Base-by-base conservation (phyloP, 2,329 filamentous ascomycete species). In the Beauveria medogensis region DNA sequence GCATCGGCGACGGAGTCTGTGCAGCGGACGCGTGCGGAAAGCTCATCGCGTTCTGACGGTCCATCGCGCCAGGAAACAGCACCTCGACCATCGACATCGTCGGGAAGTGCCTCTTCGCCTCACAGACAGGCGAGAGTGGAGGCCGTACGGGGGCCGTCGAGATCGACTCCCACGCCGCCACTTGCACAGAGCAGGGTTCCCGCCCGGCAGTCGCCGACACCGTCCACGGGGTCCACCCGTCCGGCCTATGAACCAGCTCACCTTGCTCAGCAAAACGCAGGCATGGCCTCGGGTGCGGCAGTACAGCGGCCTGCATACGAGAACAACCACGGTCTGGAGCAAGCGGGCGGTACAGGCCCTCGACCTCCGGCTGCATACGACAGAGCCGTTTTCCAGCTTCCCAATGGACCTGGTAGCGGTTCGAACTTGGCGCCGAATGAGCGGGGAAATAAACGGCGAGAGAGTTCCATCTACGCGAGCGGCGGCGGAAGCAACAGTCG, bases 381-480 rank as follows among this genome's bases (percentile, higher is more conserved):
- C 57, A 69, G 74, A 51, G 72, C 73, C 5, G 63, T 70, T 9
- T 74, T 73, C 28, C 73, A 75, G 44, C 63, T 62, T 4, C 64
- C 59, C 58, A 64, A 61, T 18, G 68, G 70, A 20, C 66, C 26
- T 60, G 55, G 51, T 24, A 54, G 57, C 43, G 67, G 59, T 59
- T 64, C 62, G 14, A 62, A 55, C 24, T 64, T 65, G 28, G 62
- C 63, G 24, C 62, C 67, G 18, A 67, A 71, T 62, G 78, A 81
- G 53, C 67, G 67, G 41, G 64, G 65, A 24, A 67, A 66, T 63
- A 81, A 78, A 68, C 77, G 83, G 54, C 79, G 85, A 55, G 84
- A 88, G 71, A 88, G 85, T 67, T 75, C 78, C 51, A 83, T 87
- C 70, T 83, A 85, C 63, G 77, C 81, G 68, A 76, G 80, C 62